Base-by-base conservation (phyloP, 352 stramenopile genomes). In the Globisporangium cystogenes region DNA sequence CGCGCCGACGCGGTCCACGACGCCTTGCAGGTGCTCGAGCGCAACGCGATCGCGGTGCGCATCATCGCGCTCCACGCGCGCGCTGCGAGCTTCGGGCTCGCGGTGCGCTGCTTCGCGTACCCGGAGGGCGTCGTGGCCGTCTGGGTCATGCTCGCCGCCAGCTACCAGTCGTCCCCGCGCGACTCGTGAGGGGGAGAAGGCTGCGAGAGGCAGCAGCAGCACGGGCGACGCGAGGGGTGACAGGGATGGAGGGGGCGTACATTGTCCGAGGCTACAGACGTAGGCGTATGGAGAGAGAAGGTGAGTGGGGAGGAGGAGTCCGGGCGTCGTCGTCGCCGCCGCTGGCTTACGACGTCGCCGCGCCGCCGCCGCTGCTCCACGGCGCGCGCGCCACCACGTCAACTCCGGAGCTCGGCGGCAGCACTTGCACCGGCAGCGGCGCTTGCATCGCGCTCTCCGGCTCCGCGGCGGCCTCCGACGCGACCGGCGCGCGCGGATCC, bases 71-170 rank as follows among this genome's bases (percentile, higher is more conserved):
- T 87, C 26, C 70, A 87, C 42, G 71, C 74, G 23, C 73, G 81
- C 5, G 66, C 53, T 0, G 70, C 81, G 6, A 70, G 85, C 45
- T 93, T 95, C 43, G 87, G 73, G 4, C 49, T 96, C 0, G 77
- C 84, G 4, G 76, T 90, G 18, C 71, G 79, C 18, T 80, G 83
- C 52, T 93, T 94, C 53, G 64, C 79, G 15, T 96, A 96, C 57
- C 68, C 87, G 0, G 77, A 96, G 50, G 50, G 70, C n/a, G 64
- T 79, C 1, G 57, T 68, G 10, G 84, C 85, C 18, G 68, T 65
- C 39, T 96, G 87, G 87, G 58, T 90, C 47, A 95, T 96, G 87
- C 53, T 96, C 12, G 86, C 82, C 3, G 82, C 81, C 23, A 86
- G 72, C 50, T 89, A 87, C 47, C 64, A 72, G 45, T 78, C 72